phyloP scores from a whole-genome alignment of 768 basidiomycete species.

The Galerina marginata region DNA sequence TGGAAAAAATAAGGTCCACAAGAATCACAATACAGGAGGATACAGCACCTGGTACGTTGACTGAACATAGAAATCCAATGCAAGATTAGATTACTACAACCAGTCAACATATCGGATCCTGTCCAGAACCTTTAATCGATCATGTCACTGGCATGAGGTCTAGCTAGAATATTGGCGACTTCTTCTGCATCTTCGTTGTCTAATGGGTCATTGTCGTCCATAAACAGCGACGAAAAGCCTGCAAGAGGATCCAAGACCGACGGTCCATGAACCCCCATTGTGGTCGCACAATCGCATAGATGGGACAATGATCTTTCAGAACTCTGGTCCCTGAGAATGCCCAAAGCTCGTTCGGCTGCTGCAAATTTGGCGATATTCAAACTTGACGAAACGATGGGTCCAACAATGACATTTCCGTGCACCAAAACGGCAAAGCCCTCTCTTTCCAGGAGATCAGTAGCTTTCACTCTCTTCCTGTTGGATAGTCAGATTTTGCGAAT shows the following conservation, averaged over 20 bases:
- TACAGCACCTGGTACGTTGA: constrained; percentile 27
- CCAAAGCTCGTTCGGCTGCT: constrained; percentile 65
- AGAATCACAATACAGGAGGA: neutral
- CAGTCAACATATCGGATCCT: constrained; percentile 33
- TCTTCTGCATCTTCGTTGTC: constrained; percentile 17
- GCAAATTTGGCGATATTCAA: constrained; percentile 68
- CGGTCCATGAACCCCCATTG: constrained; percentile 2
- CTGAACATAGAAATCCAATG: constrained; percentile 29
- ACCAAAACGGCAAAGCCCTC: constrained; percentile 63
- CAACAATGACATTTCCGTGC: constrained; percentile 60
- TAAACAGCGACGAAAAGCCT: neutral
- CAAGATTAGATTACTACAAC: constrained; percentile 24
- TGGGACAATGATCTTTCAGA: constrained; percentile 49
- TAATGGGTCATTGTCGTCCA: neutral
- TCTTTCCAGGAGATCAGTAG: constrained; percentile 19
- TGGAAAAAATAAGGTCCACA: neutral
- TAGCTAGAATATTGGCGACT: constrained; percentile 4
- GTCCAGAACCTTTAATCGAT: neutral
- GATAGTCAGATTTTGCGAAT: neutral
- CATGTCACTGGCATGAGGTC: neutral
- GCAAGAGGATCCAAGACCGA: neutral
- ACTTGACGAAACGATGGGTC: constrained; percentile 65
- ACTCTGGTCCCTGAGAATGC: constrained; percentile 51
- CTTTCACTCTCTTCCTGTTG: constrained; percentile 27
- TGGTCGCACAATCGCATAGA: constrained; percentile 42